Base-by-base conservation (phyloP, 768 basidiomycete genomes). In the Lactifluus echinatus region DNA sequence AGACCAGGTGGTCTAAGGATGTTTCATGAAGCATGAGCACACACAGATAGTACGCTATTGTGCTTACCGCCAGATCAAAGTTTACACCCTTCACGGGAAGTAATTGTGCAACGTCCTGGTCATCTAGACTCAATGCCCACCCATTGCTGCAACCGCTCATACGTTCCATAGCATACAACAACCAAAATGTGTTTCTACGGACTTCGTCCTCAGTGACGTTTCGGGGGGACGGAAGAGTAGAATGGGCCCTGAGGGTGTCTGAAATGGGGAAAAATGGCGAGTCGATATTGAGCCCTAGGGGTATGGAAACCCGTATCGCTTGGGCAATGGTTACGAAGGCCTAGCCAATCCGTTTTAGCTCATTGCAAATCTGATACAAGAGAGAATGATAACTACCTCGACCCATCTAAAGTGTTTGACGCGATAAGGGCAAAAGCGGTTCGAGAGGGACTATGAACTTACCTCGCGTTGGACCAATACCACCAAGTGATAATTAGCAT, bases 401-500 rank as follows among this genome's bases (percentile, higher is more conserved):
- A 84, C 81, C 85, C 85, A 87, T 77, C 85, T 86, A 60, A 21
- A 43, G 33, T n/a, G n/a, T 50, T 24, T 33, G 46, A 24, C 7
- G 8, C 46, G 21, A 59, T 23, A 39, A 28, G 29, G 34, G 43
- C 29, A 40, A 42, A 24, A 36, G 37, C 4, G 1, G 34, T 24
- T 26, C 19, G 43, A 53, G 33, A n/a, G 28, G 42, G 37, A 23
- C 29, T 55, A n/a, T 5, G 17, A 11, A 64, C 75, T 59, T 59
- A 82, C 84, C 79, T 83, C 47, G 83, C 83, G 67, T 87, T 82
- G 46, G 77, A 82, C 79, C 83, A 86, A 63, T 85, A 85, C 68
- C 84, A 87, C 83, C 85, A 86, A 8, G 77, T 77, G 43, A 87
- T 70, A 42, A 89, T 73, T 14, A 84, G 73, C 43, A 78, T 74